Evolutionary conservation across 176 grass and related monocot species (phyloP).

Genomic region (Cenchrus fungigraminus): DNA sequence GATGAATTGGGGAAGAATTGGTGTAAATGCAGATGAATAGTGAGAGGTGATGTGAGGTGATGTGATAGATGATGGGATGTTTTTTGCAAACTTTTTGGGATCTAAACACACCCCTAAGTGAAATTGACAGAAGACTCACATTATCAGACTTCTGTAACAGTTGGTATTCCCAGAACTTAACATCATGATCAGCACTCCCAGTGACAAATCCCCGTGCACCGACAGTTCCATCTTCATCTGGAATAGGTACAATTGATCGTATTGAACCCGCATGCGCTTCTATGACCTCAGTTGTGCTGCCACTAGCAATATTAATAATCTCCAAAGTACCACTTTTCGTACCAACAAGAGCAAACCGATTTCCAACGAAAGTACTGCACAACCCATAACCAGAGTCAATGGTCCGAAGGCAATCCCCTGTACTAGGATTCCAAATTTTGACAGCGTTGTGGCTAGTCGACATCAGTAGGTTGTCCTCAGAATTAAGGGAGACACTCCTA

Average conservation of each 20-base stretch:
- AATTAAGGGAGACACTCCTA: constrained; percentile 85
- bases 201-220: constrained; percentile 79
- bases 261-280: constrained; percentile 89
- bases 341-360: constrained; percentile 84
- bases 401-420: constrained; percentile 83
- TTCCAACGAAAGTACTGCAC: constrained; percentile 86
- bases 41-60: too few species aligned
- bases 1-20: too few species aligned
- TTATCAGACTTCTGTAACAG: constrained; percentile 64
- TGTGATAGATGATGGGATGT: too few species aligned
- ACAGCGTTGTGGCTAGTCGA: constrained; percentile 94
- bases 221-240: constrained; percentile 66
- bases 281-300: constrained; percentile 68
- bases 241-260: constrained; percentile 78
- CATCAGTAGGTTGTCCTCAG: constrained; percentile 77
- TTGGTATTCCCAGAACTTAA: constrained; percentile 97
- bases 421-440: constrained; percentile 97
- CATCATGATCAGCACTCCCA: constrained; percentile 83
- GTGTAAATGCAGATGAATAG: too few species aligned
- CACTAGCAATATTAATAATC: constrained; percentile 95
- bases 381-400: constrained; percentile 95
- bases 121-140: constrained; percentile 54
- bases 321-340: constrained; percentile 85
- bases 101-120: not conserved
- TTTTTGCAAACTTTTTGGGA: too few species aligned